Percentiles rank a stretch among this genome's conserved stretches.
Conservation (phyloP, 1,139 yeast genomes). For the Protomyces pachydermus region DNA sequence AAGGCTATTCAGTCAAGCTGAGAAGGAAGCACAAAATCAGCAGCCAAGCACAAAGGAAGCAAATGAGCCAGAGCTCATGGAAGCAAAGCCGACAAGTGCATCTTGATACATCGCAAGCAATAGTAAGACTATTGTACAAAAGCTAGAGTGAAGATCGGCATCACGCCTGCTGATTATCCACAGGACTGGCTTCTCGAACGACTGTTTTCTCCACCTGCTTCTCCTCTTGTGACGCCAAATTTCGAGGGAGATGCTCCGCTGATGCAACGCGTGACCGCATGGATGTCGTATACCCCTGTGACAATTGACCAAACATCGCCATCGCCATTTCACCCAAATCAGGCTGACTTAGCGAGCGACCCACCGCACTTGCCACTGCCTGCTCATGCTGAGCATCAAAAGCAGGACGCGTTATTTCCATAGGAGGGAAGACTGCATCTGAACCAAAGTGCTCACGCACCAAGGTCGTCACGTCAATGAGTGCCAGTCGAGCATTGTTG, state of each 20-base stretch:
- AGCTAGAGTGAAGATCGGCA: no score
- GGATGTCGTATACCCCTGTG: neutral
- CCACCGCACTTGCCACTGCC: neutral
- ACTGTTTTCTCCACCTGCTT: neutral
- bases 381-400: neutral
- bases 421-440: slow-evolving; percentile 1
- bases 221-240: neutral
- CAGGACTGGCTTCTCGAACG: neutral
- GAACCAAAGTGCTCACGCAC: slow-evolving; percentile 3
- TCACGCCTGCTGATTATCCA: no score
- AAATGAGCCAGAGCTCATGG: neutral
- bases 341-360: neutral
- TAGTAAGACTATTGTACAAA: no score
- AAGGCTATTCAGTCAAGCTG: slow-evolving; percentile 17
- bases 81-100: neutral
- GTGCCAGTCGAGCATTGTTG: slow-evolving; percentile 2
- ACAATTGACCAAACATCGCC: neutral
- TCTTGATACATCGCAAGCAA: no score
- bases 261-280: neutral
- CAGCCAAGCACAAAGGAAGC: slow-evolving; percentile 1
- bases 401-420: neutral
- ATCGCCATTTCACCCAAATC: neutral
- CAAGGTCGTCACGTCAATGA: slow-evolving; percentile 1
- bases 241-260: neutral
- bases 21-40: slow-evolving; percentile 19